These are phyloP conservation scores for Metschnikowia peoriensis DNA, from an alignment of 805 yeast species.

Conservation along the genomic window DNA sequence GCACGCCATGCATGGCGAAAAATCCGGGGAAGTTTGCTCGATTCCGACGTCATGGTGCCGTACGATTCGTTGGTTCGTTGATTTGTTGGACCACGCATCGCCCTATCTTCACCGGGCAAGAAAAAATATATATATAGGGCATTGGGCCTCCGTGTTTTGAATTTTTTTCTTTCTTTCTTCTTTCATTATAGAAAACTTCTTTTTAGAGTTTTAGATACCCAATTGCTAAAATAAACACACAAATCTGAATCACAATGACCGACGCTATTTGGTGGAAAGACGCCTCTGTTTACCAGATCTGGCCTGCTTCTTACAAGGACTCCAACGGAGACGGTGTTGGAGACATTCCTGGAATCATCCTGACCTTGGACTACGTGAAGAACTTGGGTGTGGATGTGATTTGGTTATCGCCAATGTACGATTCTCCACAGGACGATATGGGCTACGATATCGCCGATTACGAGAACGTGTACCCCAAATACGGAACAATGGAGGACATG, in stretches of 20 bases:
- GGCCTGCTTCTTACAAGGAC: conserved; percentile 62
- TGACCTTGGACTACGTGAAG: conserved; percentile 51
- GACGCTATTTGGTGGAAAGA: conserved; percentile 54
- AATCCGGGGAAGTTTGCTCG: conserved; percentile 8
- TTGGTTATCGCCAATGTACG: conserved; percentile 60
- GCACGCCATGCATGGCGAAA: not conserved
- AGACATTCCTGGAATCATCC: conserved; percentile 53
- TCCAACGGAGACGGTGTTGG: conserved; percentile 60
- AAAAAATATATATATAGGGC: not conserved
- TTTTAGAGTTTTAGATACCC: not conserved
- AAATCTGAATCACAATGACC: conserved; percentile 2
- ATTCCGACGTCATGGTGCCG: not conserved
- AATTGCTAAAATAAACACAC: not conserved
- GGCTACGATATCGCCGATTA: conserved; percentile 61
- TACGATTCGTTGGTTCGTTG: not conserved
- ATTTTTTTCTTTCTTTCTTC: not conserved
- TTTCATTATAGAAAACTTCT: not conserved
- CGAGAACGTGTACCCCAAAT: conserved; percentile 48
- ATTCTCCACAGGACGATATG: conserved; percentile 61
- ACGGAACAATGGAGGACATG: conserved; percentile 55
- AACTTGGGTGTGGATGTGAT: conserved; percentile 49
- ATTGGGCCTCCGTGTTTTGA: not conserved
- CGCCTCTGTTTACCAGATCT: conserved; percentile 54
- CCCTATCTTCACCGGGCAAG: not conserved
- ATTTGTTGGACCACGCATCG: not conserved